Conservation (phyloP, 768 basidiomycete species). For the Phallus indusiatus region DNA sequence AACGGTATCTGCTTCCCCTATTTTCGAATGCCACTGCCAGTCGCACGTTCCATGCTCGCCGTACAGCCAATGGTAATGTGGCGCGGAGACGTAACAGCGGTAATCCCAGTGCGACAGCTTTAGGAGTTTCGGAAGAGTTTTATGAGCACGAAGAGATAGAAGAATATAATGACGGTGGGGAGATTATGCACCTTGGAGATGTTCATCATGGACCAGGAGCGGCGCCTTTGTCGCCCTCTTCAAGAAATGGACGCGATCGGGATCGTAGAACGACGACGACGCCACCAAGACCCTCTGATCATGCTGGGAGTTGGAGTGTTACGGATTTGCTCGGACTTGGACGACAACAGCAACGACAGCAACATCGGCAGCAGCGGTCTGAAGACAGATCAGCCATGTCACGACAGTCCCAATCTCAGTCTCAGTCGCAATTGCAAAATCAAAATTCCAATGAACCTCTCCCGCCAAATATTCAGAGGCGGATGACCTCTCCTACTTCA, state of each 20-base stretch:
- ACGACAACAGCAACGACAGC: not conserved
- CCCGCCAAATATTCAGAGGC: not conserved
- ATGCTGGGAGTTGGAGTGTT: not conserved
- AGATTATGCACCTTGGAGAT: not conserved
- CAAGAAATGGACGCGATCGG: too few species aligned
- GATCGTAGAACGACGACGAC: too few species aligned
- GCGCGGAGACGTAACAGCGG: not conserved
- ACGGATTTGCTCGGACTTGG: not conserved
- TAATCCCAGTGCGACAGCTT: not conserved
- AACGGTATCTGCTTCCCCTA: conserved; percentile 85
- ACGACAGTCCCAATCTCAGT: not conserved
- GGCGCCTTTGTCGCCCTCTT: too few species aligned
- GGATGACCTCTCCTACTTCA: not conserved
- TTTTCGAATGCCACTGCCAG: conserved; percentile 91
- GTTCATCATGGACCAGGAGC: not conserved
- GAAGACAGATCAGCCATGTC: not conserved
- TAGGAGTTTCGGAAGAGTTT: not conserved
- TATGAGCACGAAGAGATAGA: not conserved
- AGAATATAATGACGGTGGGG: not conserved
- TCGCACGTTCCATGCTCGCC: conserved; percentile 72
- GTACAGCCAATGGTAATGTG: not conserved
- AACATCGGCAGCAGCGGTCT: not conserved
- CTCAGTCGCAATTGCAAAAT: not conserved
- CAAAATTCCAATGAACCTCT: not conserved
- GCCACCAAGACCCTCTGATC: not conserved